Conservation (phyloP, 495 filamentous ascomycete genomes). For the Neurospora africana region DNA sequence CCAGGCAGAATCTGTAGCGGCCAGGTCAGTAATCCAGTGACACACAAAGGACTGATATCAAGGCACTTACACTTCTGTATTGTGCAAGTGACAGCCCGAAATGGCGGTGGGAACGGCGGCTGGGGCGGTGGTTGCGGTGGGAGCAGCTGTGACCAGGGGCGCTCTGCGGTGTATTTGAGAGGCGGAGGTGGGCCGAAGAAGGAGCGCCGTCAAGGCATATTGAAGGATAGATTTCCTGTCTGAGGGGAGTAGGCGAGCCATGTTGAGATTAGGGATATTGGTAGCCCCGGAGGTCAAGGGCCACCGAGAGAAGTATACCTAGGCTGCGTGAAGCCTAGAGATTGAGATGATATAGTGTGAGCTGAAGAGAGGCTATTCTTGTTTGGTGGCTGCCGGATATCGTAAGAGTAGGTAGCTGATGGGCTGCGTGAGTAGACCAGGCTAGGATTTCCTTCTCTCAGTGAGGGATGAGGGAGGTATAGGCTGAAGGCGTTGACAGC, state of each 20-base stretch:
- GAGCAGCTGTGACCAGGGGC: slow-evolving; percentile 6
- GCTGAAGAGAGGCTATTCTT: background rate
- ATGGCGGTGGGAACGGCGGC: slow-evolving; percentile 9
- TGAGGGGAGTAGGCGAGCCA: slow-evolving; percentile 5
- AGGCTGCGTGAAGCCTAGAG: background rate
- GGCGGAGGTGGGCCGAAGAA: background rate
- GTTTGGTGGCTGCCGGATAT: background rate
- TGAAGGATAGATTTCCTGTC: slow-evolving; percentile 6
- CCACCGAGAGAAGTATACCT: background rate
- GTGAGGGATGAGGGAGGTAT: background rate
- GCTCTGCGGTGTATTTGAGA: slow-evolving; percentile 4
- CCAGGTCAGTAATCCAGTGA: background rate
- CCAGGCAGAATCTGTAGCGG: slow-evolving; percentile 8
- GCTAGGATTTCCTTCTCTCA: background rate
- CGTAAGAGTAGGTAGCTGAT: background rate
- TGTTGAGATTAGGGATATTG: background rate
- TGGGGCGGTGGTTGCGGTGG: background rate
- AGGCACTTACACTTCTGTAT: background rate
- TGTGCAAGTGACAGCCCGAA: slow-evolving; percentile 10
- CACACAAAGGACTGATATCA: background rate
- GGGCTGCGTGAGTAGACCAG: background rate
- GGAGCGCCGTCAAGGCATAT: slow-evolving; percentile 6
- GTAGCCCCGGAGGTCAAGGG: background rate
- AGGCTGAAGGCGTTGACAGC: background rate
- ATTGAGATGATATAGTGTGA: background rate